These are phyloP conservation scores for Silene vulgaris DNA, from an alignment of 179 eudicot genomes.

Conservation along the genomic window DNA sequence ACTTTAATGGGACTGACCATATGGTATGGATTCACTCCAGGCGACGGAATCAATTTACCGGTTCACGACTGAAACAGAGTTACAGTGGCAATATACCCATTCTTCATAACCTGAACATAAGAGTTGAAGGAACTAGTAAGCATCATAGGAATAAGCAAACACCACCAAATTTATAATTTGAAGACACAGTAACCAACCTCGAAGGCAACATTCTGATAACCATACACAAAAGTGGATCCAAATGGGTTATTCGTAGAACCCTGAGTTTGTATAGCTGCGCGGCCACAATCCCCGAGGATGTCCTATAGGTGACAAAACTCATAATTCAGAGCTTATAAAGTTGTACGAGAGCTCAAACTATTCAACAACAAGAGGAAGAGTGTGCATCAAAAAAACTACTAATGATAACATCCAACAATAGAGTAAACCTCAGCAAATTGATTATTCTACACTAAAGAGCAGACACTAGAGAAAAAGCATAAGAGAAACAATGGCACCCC, in stretches of 20 bases:
- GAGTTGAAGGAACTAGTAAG: constrained; percentile 9
- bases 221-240: constrained; percentile 94
- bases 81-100: constrained; percentile 83
- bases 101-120: constrained; percentile 78
- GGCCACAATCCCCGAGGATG: constrained; percentile 91
- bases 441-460: neutral
- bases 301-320: constrained; percentile 44
- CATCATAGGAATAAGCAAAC: neutral
- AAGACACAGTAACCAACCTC: constrained; percentile 49
- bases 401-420: neutral
- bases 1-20: constrained; percentile 11
- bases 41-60: no score
- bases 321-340: neutral
- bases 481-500: neutral
- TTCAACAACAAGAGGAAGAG: neutral
- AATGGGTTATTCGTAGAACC: constrained; percentile 90
- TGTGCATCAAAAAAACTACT: neutral
- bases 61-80: constrained; percentile 77
- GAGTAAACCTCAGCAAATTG: neutral
- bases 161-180: neutral
- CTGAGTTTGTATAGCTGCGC: constrained; percentile 94
- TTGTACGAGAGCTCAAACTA: neutral
- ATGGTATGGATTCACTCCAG: no score
- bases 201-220: constrained; percentile 85
- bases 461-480: neutral